phyloP scores from a whole-genome alignment of 257 asterid species.

The Haberlea rhodopensis region DNA sequence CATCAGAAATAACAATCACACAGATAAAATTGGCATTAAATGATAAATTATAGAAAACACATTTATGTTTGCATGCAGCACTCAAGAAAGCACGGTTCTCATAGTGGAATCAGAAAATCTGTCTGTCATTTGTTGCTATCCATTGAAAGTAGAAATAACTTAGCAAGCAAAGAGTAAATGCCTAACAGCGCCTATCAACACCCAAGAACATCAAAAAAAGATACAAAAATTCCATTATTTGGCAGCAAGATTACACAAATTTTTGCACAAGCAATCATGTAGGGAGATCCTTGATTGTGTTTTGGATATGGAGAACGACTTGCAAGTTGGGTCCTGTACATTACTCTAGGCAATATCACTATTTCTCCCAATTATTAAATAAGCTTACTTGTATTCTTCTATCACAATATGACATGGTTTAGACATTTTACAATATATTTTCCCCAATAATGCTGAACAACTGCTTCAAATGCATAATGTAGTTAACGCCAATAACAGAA shows the following conservation, averaged over 20 bases:
- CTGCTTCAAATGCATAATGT: constrained; percentile 4
- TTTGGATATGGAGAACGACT: too few species aligned
- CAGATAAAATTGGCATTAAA: neutral
- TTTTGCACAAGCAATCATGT: too few species aligned
- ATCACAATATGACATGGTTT: too few species aligned
- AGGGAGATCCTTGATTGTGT: too few species aligned
- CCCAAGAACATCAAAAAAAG: neutral
- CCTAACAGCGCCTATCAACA: neutral
- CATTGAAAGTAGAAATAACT: too few species aligned
- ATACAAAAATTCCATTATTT: neutral
- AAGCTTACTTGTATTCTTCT: too few species aligned
- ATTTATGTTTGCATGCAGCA: neutral
- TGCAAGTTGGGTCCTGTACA: too few species aligned
- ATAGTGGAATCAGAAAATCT: neutral
- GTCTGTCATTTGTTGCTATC: neutral
- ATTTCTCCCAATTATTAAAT: too few species aligned
- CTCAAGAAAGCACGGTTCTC: neutral
- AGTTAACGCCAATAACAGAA: constrained; percentile 1
- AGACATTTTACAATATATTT: neutral
- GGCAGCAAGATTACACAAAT: too few species aligned
- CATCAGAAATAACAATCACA: neutral
- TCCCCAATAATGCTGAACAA: neutral
- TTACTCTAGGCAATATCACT: too few species aligned
- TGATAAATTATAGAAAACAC: neutral
- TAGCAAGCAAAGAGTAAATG: too few species aligned